These are phyloP conservation scores for Backusella tarrabulga DNA, from an alignment of 192 early-diverging fungal species.

Conservation along the genomic window DNA sequence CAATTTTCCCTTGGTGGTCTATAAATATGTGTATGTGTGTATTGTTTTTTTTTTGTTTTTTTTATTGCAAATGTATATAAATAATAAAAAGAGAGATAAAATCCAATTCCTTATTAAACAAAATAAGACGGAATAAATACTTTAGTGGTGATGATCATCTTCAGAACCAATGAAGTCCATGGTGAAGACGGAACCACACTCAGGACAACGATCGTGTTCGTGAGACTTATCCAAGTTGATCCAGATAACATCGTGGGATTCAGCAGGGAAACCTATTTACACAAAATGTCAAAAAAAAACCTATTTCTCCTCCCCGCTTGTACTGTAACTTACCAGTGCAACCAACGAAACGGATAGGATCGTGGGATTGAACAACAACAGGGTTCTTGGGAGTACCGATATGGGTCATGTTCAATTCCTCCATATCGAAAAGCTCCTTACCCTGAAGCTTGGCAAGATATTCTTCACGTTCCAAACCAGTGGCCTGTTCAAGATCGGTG, in stretches of 20 bases:
- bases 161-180: slow-evolving; percentile 47
- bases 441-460: slow-evolving; percentile 80
- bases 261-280: slow-evolving; percentile 81
- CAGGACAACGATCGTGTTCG: slow-evolving; percentile 89
- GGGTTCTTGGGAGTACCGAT: slow-evolving; percentile 83
- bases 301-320: background rate
- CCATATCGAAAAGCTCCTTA: slow-evolving; percentile 87
- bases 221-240: slow-evolving; percentile 75
- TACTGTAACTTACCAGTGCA: slow-evolving; percentile 78
- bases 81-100: slow-evolving; percentile 14
- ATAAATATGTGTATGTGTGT: background rate
- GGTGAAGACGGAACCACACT: slow-evolving; percentile 87
- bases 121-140: background rate
- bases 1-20: background rate
- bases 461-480: slow-evolving; percentile 91
- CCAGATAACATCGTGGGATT: slow-evolving; percentile 93
- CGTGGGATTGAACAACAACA: slow-evolving; percentile 79
- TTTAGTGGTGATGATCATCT: slow-evolving; percentile 36
- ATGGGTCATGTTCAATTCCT: slow-evolving; percentile 70
- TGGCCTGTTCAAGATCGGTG: slow-evolving; percentile 86
- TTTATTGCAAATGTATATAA: slow-evolving; percentile 13
- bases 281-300: background rate
- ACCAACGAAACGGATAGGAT: slow-evolving; percentile 83
- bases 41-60: slow-evolving; percentile 2
- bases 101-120: background rate